A percentile compares a stretch with the other conserved stretches of the same genome.
Conservation (phyloP, 2,329 filamentous ascomycete genomes). For the Xylaria sp. region DNA sequence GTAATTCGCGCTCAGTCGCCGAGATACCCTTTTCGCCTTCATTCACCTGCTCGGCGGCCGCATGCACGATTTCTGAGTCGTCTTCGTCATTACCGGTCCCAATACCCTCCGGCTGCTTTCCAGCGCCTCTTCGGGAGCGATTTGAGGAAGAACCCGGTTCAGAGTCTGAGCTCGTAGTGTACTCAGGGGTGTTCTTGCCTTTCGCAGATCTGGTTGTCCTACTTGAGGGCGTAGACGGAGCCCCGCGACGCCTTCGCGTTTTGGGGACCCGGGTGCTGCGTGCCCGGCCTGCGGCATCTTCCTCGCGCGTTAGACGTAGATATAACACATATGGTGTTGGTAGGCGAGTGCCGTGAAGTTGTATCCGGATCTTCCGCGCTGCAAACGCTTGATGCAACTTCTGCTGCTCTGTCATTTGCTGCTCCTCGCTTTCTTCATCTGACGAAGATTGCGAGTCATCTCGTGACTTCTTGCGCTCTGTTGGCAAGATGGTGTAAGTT, state of each 20-base stretch:
- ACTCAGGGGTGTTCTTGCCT: constrained; percentile 28
- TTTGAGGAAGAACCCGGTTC: constrained; percentile 9
- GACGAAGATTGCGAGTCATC: constrained; percentile 52
- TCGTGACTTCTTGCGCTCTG: constrained; percentile 19
- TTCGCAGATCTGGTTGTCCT: constrained; percentile 30
- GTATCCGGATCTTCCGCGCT: constrained; percentile 66
- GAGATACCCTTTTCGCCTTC: constrained; percentile 45
- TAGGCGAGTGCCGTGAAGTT: constrained; percentile 64
- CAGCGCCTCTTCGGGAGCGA: background rate
- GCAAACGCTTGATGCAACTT: constrained; percentile 65
- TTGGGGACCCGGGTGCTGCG: constrained; percentile 44
- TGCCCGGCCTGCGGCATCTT: constrained; percentile 52
- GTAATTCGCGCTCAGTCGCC: constrained; percentile 55
- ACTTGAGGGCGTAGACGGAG: constrained; percentile 23
- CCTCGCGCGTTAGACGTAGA: constrained; percentile 61
- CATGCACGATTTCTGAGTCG: constrained; percentile 40
- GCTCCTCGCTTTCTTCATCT: constrained; percentile 44
- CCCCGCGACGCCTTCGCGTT: constrained; percentile 44
- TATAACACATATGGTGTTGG: constrained; percentile 65
- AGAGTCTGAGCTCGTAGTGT: constrained; percentile 38
- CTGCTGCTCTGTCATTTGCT: constrained; percentile 53
- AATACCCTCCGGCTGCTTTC: background rate
- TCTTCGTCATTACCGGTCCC: constrained; percentile 19
- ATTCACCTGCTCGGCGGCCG: constrained; percentile 34
- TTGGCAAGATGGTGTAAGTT: constrained; percentile 65